Evolutionary conservation across 2,329 filamentous ascomycete genomes (phyloP), one percentile per base, ranked within the genome.

Genomic region (Xylogone sp.): DNA sequence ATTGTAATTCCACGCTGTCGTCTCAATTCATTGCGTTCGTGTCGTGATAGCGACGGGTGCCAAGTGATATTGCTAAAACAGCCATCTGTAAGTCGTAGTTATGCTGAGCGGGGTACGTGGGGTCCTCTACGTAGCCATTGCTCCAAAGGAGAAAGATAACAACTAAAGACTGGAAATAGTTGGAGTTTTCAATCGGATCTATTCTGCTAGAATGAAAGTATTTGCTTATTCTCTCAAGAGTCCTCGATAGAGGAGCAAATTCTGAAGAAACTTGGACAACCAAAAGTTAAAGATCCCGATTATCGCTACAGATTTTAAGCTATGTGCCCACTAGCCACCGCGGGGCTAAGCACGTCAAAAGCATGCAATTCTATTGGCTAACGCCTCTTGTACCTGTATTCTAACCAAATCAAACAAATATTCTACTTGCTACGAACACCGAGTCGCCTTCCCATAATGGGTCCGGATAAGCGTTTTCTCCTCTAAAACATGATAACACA

Each of bases 1-100:
- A 99, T 86, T 52, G 94, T 99, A 69, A 95, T 87, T 68, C 94
- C 94, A 61, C 83, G 82, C 73, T 99, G 94, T 70, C 86, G 83
- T 72, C 90, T 89, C 62, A 82, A 75, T 60, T 78, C 69, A 71
- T 82, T 86, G 71, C 89, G 88, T 80, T 94, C 89, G 56, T 76
- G 71, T 72, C 88, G 87, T 50, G 87, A 87, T 67, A 94, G 86
- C 12, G 61, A 88, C 8, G 85, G 78, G 77, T 94, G 89, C 89
- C 89, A 94, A 70, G 88, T 93, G 71, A 94, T 93, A 79, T 94
- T 94, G 70, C 89, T 94, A 67, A 39, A 22, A n/a, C n/a, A 21
- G 39, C 12, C 12, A 46, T 52, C 31, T 39, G 31, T 42, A 22
- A 39, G 34, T 39, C n/a, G 34, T 49, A 19, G 20, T n/a, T 51